These are phyloP conservation scores for Theobroma cacao DNA, from an alignment of 345 rosid genomes.

Conservation along the genomic window DNA sequence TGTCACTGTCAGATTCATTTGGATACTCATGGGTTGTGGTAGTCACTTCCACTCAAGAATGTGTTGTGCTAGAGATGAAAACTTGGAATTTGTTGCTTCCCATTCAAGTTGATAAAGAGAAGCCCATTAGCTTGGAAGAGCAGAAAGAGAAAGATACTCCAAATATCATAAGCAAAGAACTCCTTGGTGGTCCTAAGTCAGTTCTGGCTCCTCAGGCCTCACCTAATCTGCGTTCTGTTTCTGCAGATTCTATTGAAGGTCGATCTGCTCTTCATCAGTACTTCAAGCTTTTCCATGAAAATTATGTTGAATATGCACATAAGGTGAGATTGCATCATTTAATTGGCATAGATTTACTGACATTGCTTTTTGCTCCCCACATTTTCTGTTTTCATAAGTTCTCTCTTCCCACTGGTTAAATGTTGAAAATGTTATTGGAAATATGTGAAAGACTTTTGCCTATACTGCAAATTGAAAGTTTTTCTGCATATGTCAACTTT, in stretches of 20 bases:
- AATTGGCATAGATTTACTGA: neutral
- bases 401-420: neutral
- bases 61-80: slow-evolving; percentile 85
- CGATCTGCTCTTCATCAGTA: slow-evolving; percentile 80
- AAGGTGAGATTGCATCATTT: slow-evolving; percentile 55
- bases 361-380: neutral
- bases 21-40: slow-evolving; percentile 92
- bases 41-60: slow-evolving; percentile 60
- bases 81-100: slow-evolving; percentile 82
- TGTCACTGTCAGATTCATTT: slow-evolving; percentile 73
- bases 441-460: neutral
- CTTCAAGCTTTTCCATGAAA: slow-evolving; percentile 91
- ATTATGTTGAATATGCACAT: slow-evolving; percentile 91
- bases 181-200: slow-evolving; percentile 76
- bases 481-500: neutral
- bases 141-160: slow-evolving; percentile 44
- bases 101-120: slow-evolving; percentile 47
- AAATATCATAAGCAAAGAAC: slow-evolving; percentile 84
- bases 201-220: slow-evolving; percentile 75
- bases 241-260: slow-evolving; percentile 92
- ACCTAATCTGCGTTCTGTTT: slow-evolving; percentile 63
- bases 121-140: slow-evolving; percentile 34
- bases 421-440: neutral
- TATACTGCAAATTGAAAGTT: neutral
- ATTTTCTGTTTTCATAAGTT: neutral